Base-by-base conservation (phyloP, 129 eudicot genomes). In the Lactuca sativa region DNA sequence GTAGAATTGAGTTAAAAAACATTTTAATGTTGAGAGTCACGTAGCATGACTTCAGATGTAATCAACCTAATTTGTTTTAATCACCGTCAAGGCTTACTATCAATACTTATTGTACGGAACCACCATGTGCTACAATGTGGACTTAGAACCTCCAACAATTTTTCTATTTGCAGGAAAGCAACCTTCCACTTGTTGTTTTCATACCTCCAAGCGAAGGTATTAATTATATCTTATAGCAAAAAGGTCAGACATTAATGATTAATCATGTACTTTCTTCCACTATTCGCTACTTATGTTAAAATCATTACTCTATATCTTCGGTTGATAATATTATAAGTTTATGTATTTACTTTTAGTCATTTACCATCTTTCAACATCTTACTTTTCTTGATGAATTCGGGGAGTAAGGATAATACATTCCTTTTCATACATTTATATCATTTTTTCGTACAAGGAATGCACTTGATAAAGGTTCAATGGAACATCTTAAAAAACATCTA, bases 41-140 rank as follows among this genome's bases (percentile, higher is more conserved):
- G 3, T 36, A 66, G 44, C 64, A 49, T 67, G 64, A 75, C 80
- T 75, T 75, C 10, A 51, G 62, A 56, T 60, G 21, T 38, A 53
- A 49, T 25, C 25, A 58, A 75, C 37, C 56, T 37, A n/a, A 33
- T 25, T 62, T 70, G 17, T 61, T 54, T 61, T 60, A 16, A 77
- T 25, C 38, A 52, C 36, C 75, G 62, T 53, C 69, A 58, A 54
- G 79, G 61, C 15, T 34, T 58, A 62, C 62, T 53, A 72, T 18
- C 33, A 56, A 33, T 37, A 56, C 78, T 18, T 48, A 64, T 73
- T 73, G 79, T 79, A 79, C 79, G 75, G 75, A 67, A 67, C 30
- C 67, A 74, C 13, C 84, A 74, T 80, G 80, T 80, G 84, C 77
- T 62, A 47, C 51, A 80, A 69, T 74, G 80, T 74, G 62, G 69